Percentiles rank a stretch among this genome's conserved stretches.
These are phyloP conservation scores for Colletotrichum sp. DNA, from an alignment of 2,329 filamentous ascomycete genomes.

Conservation along the genomic window DNA sequence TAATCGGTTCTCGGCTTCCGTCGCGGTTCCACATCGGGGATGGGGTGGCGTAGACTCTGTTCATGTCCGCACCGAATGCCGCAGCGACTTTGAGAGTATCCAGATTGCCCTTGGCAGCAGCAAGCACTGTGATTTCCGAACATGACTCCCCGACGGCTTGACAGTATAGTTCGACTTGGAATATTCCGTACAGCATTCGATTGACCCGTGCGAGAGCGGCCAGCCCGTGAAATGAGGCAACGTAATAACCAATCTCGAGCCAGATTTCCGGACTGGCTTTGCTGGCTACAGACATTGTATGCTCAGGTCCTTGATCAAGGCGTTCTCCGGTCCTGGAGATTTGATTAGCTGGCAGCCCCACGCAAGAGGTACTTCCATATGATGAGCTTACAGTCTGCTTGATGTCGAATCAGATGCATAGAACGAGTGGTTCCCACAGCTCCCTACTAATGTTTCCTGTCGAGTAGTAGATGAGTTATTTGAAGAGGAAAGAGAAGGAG, in stretches of 20 bases:
- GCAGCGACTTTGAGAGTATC: neutral
- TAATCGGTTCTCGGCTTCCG: neutral
- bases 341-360: fast-evolving
- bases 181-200: neutral
- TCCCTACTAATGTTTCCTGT: neutral
- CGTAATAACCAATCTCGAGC: neutral
- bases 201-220: neutral
- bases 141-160: neutral
- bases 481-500: neutral
- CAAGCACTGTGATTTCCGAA: neutral
- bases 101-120: neutral
- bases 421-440: neutral
- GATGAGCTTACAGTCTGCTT: neutral
- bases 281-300: neutral
- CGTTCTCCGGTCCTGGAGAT: neutral
- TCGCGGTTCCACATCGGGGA: fast-evolving
- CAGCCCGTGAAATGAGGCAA: neutral
- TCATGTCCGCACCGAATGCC: neutral
- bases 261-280: neutral
- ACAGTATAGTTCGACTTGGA: neutral
- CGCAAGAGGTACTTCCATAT: fast-evolving
- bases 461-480: fast-evolving
- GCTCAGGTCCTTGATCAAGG: fast-evolving
- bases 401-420: neutral
- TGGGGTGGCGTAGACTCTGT: neutral